Percentiles rank a stretch among this genome's conserved stretches.
These are phyloP conservation scores for Phytopythium helicoides DNA, from an alignment of 352 stramenopile genomes.

Conservation along the genomic window DNA sequence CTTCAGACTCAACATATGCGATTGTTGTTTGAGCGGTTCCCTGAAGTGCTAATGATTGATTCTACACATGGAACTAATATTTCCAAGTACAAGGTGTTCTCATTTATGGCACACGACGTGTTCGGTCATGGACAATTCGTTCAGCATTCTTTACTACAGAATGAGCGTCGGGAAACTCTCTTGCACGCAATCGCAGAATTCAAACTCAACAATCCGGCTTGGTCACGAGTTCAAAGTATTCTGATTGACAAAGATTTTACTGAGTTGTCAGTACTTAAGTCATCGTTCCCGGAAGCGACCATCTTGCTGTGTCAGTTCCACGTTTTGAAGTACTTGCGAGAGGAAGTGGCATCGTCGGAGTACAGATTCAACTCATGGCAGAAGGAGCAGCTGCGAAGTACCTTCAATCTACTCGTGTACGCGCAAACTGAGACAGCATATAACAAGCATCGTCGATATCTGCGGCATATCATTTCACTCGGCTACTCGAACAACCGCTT, in stretches of 20 bases:
- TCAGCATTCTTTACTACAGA: slow-evolving; percentile 18
- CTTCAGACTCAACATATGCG: slow-evolving; percentile 17
- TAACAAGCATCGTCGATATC: slow-evolving; percentile 6
- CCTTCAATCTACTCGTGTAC: slow-evolving; percentile 14
- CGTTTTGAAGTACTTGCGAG: slow-evolving; percentile 15
- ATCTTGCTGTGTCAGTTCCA: slow-evolving; percentile 29
- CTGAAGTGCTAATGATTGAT: slow-evolving; percentile 18
- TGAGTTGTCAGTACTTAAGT: slow-evolving; percentile 9
- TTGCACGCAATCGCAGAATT: slow-evolving; percentile 13
- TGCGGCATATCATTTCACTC: slow-evolving; percentile 1
- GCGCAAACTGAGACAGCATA: slow-evolving; percentile 7
- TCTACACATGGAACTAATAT: slow-evolving; percentile 16
- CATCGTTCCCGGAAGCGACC: slow-evolving; percentile 5
- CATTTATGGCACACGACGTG: slow-evolving; percentile 13
- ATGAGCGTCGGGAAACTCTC: slow-evolving; percentile 11
- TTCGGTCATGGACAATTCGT: slow-evolving; percentile 16
- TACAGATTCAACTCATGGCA: slow-evolving; percentile 16
- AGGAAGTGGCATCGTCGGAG: slow-evolving; percentile 8
- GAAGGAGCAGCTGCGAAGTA: slow-evolving; percentile 11
- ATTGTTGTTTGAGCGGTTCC: slow-evolving; percentile 8
- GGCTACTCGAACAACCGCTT: too few species aligned
- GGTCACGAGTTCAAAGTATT: slow-evolving; percentile 11
- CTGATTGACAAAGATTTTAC: slow-evolving; percentile 33
- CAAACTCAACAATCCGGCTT: slow-evolving; percentile 16
- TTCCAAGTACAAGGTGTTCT: slow-evolving; percentile 23